These are phyloP conservation scores for Microsporum canis DNA, from an alignment of 2,329 filamentous ascomycete species.

Conservation along the genomic window DNA sequence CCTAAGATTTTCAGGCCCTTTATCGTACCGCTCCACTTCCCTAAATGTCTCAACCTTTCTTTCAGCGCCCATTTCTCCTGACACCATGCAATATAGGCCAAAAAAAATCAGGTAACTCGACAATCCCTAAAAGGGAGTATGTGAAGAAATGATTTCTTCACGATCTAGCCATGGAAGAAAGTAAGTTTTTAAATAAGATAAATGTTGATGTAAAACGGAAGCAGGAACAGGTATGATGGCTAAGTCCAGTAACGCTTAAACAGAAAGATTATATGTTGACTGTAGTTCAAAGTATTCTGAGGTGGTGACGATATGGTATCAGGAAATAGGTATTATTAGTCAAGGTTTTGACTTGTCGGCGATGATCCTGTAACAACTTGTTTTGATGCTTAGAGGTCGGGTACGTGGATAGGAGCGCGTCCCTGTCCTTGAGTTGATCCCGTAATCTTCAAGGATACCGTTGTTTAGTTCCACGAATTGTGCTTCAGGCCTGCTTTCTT, in stretches of 20 bases:
- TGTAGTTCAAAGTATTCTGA: not conserved
- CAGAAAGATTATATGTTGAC: not conserved
- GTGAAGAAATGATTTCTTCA: not conserved
- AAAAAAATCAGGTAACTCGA: not conserved
- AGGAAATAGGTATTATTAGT: not conserved
- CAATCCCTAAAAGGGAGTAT: not conserved
- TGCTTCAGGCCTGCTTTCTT: constrained; percentile 46
- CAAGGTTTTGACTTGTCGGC: constrained; percentile 28
- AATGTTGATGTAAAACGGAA: not conserved
- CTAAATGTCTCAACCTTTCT: not conserved
- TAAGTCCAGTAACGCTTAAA: not conserved
- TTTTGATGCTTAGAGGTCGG: constrained; percentile 31
- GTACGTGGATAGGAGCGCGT: constrained; percentile 29
- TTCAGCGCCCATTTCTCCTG: not conserved
- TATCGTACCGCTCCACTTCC: not conserved
- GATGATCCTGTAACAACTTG: constrained; percentile 30
- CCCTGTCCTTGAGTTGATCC: constrained; percentile 23
- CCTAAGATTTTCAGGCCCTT: not conserved
- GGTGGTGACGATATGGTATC: not conserved
- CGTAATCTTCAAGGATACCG: constrained; percentile 42
- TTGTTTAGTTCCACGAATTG: constrained; percentile 53
- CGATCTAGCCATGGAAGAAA: not conserved
- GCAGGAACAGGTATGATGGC: not conserved
- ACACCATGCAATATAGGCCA: constrained; percentile 1
- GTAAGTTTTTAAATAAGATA: not conserved